Evolutionary conservation across 345 rosid genomes (phyloP), one percentile per base, ranked within the genome.

Genomic region (Physaria fendleri): DNA sequence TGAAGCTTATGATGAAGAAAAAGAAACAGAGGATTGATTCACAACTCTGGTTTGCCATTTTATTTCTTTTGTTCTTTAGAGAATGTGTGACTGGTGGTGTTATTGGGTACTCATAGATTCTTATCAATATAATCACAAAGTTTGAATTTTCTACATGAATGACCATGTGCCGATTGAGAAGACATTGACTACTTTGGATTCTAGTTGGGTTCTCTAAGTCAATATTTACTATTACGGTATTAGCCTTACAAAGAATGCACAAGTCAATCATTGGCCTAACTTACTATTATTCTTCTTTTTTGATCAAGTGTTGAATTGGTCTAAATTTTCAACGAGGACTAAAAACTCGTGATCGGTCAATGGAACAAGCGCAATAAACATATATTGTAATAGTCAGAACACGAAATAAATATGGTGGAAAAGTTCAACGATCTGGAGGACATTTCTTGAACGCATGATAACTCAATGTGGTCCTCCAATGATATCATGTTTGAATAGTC

Each of bases 31-130:
- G 62, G 56, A 65, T 1, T 27, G 32, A 45, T 35, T 35, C 32
- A 65, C 17, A 55, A 30, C 10, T 44, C 13, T 44, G 44, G 47
- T 9, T 65, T 25, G 8, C 47, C 70, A 65, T 56, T 57, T 38
- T n/a, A n/a, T n/a, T n/a, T 42, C 23, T 13, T 20, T n/a, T 11
- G 7, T 27, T 20, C 25, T 28, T 46, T 15, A 12, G 20, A 12
- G 11, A 11, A 56, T 27, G 63, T 46, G 33, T 45, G 32, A 25
- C 3, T 18, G 23, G 10, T 23, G 22, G 23, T 20, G 10, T 37
- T 29, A 5, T 42, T 45, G 55, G 62, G 1, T 10, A 20, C 15
- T 3, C 17, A 29, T n/a, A n/a, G 43, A 13, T 30, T 52, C 24
- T 29, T 29, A 50, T 13, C 23, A 28, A 28, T 15, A 8, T 11